Percentiles rank a stretch among this genome's conserved stretches.
Conservation (phyloP, 345 rosid genomes). For the Citrus trifoliata region DNA sequence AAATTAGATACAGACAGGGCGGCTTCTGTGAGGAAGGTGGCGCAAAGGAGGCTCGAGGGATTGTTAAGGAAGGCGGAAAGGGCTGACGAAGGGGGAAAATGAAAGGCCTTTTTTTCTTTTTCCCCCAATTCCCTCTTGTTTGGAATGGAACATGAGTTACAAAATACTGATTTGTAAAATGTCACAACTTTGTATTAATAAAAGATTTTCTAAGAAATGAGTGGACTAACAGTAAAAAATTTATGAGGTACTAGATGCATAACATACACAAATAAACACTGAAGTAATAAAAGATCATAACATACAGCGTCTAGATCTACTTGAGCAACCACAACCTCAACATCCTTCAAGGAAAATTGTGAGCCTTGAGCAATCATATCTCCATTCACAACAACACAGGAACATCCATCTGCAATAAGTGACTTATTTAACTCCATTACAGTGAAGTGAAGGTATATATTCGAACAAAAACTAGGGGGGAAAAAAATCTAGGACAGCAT, state of each 20-base stretch:
- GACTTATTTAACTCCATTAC: not conserved
- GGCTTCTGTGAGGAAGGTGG: not conserved
- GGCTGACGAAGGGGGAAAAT: not conserved
- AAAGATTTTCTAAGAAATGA: not conserved
- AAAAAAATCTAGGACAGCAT: not conserved
- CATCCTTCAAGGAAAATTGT: constrained; percentile 88
- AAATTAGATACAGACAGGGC: not conserved
- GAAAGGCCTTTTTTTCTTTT: not conserved
- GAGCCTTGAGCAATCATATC: constrained; percentile 88
- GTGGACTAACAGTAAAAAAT: not conserved
- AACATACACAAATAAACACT: not conserved
- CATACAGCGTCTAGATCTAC: constrained; percentile 91
- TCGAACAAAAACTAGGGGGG: not conserved
- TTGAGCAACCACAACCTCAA: constrained; percentile 85
- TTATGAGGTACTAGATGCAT: not conserved
- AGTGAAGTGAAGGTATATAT: not conserved
- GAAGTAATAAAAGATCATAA: constrained; percentile 1
- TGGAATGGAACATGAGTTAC: not conserved
- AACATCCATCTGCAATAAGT: constrained; percentile 69
- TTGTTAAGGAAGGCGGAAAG: not conserved
- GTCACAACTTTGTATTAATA: not conserved
- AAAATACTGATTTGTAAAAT: not conserved
- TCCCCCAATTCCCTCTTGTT: not conserved
- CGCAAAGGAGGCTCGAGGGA: too few relatives aligned
- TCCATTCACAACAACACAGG: constrained; percentile 79